These are phyloP conservation scores for Yarrowia porcina DNA, from an alignment of 805 yeast genomes.

Conservation along the genomic window DNA sequence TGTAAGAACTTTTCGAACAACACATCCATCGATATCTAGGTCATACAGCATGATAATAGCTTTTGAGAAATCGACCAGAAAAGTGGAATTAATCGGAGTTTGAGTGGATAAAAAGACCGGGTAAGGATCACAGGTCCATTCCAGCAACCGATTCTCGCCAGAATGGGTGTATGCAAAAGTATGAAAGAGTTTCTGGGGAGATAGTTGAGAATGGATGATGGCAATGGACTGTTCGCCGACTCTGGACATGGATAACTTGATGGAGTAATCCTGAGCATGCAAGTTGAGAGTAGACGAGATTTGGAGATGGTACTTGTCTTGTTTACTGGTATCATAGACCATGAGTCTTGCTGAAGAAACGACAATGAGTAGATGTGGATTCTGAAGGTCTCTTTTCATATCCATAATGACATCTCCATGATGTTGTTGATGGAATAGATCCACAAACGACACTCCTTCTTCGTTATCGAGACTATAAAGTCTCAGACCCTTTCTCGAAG, in stretches of 20 bases:
- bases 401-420: neutral
- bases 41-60: neutral
- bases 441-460: neutral
- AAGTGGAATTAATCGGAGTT: neutral
- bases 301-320: neutral
- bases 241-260: neutral
- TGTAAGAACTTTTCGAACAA: conserved; percentile 6
- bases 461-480: neutral
- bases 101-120: neutral
- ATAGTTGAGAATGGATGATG: neutral
- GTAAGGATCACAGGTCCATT: neutral
- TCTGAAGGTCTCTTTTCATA: neutral
- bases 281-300: neutral
- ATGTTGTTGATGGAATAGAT: neutral
- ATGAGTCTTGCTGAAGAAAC: neutral
- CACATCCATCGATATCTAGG: neutral
- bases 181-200: neutral
- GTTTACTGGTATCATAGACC: neutral
- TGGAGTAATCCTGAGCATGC: neutral
- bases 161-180: neutral
- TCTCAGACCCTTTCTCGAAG: neutral
- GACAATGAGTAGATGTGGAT: neutral
- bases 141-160: neutral
- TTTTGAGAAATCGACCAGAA: neutral
- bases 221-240: neutral